These are phyloP conservation scores for Ascodesmis nigricans DNA, from an alignment of 495 filamentous ascomycete species.

Conservation along the genomic window DNA sequence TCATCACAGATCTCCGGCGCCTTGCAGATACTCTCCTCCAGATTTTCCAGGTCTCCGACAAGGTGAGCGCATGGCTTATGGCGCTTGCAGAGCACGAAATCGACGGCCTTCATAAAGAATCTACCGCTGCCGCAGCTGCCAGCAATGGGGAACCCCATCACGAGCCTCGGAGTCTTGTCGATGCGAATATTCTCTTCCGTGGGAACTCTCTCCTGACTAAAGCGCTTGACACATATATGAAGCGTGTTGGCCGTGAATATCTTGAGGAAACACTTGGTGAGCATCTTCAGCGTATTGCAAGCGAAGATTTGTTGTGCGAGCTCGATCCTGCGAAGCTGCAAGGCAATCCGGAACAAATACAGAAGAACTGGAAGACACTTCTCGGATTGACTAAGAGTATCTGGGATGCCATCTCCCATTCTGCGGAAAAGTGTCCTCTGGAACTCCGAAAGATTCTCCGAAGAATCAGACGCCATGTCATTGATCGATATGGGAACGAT, in stretches of 20 bases:
- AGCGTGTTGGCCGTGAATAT: constrained; percentile 79
- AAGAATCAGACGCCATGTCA: constrained; percentile 80
- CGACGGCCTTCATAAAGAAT: constrained; percentile 68
- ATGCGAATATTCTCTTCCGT: constrained; percentile 87
- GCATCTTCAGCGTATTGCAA: constrained; percentile 66
- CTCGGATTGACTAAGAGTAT: constrained; percentile 55
- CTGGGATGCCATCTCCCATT: constrained; percentile 62
- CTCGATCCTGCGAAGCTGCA: constrained; percentile 70
- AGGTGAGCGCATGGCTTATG: constrained; percentile 75
- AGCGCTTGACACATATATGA: constrained; percentile 85
- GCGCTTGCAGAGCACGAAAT: constrained; percentile 91
- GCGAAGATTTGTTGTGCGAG: constrained; percentile 76
- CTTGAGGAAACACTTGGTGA: constrained; percentile 71
- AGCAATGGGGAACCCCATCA: constrained; percentile 8
- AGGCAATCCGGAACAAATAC: constrained; percentile 48
- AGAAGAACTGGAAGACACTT: constrained; percentile 64
- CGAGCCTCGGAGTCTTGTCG: constrained; percentile 36
- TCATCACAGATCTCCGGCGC: constrained; percentile 53
- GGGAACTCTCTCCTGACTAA: constrained; percentile 92
- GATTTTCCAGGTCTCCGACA: constrained; percentile 89
- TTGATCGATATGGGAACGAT: constrained; percentile 94
- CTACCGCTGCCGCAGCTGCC: constrained; percentile 27
- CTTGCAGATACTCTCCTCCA: constrained; percentile 77
- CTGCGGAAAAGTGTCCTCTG: constrained; percentile 49
- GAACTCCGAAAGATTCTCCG: constrained; percentile 76